phyloP scores from a whole-genome alignment of 352 stramenopile species.

The Phytophthora palmivora region DNA sequence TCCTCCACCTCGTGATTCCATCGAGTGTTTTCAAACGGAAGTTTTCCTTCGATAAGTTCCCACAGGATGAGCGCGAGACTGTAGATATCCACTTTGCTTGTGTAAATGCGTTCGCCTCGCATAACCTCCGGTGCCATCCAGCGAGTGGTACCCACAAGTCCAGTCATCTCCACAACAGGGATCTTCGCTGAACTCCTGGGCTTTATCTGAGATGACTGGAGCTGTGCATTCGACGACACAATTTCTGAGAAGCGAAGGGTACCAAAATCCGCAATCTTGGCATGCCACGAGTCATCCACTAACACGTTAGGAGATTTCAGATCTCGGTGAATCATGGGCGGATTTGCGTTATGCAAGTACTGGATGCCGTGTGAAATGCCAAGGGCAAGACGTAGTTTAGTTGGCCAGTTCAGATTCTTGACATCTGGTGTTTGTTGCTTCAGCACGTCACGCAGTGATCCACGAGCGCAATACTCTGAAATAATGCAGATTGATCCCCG shows the following conservation, averaged over 20 bases:
- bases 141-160: constrained; percentile 86
- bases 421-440: constrained; percentile 62
- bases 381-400: constrained; percentile 77
- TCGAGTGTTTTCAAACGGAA: constrained; percentile 82
- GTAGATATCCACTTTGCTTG: constrained; percentile 92
- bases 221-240: constrained; percentile 69
- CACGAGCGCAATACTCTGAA: constrained; percentile 94
- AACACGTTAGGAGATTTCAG: constrained; percentile 92
- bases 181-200: constrained; percentile 30
- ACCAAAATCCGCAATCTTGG: constrained; percentile 93
- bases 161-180: constrained; percentile 78
- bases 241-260: constrained; percentile 88
- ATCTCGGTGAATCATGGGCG: constrained; percentile 92
- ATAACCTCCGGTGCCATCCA: constrained; percentile 93
- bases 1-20: constrained; percentile 91
- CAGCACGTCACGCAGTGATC: constrained; percentile 95
- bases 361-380: constrained; percentile 88
- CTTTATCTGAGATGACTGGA: constrained; percentile 44
- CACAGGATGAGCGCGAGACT: constrained; percentile 87
- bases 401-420: constrained; percentile 82
- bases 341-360: constrained; percentile 91
- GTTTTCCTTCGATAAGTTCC: constrained; percentile 87
- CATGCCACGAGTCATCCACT: constrained; percentile 89
- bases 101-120: constrained; percentile 86
- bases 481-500: constrained; percentile 93